Base-by-base conservation (phyloP, 768 basidiomycete genomes). In the Podaxis carcinomalis region DNA sequence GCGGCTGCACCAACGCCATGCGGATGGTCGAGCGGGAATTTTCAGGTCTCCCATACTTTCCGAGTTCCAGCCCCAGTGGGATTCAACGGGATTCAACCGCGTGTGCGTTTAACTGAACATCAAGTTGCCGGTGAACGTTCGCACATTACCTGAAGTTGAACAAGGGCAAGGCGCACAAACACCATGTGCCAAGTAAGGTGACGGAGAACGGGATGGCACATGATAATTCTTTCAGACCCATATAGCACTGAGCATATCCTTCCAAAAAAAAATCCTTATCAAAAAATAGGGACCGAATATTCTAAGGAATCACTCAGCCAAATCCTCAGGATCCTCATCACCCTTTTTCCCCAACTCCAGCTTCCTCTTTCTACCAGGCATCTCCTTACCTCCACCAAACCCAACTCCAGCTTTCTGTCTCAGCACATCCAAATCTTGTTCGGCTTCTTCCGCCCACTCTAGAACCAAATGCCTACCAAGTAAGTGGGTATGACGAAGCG, bases 401-500 rank as follows among this genome's bases (percentile, higher is more conserved):
- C 90, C 90, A 62, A 90, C 85, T 1, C 88, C 90, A 0, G 87
- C 89, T 75, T 93, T 95, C 75, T 83, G 83, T 62, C 95, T 78
- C 51, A 97, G 70, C 58, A 70, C 79, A 32, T 91, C 90, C 56
- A 95, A 68, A 69, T 95, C 90, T 68, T 86, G 84, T 64, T 90
- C 90, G 2, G 79, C 88, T 59, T 91, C 90, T 66, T 89, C 83
- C 1, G 95, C 94, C 95, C 95, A 97, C 72, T 98, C 88, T 46
- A 99, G 77, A 3, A 98, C 94, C 47, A 99, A 76, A 80, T 99
- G 97, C 37, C 97, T 78, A 7, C 97, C 96, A 21, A 99, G 86
- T 67, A 98, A 86, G 80, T 98, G 97, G 0, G 95, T 97, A 73
- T 98, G 95, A 65, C 86, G 84, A 23, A 99, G 82, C 10, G 93